phyloP scores from a whole-genome alignment of 2,329 filamentous ascomycete genomes.

The Sporothrix globosa region DNA sequence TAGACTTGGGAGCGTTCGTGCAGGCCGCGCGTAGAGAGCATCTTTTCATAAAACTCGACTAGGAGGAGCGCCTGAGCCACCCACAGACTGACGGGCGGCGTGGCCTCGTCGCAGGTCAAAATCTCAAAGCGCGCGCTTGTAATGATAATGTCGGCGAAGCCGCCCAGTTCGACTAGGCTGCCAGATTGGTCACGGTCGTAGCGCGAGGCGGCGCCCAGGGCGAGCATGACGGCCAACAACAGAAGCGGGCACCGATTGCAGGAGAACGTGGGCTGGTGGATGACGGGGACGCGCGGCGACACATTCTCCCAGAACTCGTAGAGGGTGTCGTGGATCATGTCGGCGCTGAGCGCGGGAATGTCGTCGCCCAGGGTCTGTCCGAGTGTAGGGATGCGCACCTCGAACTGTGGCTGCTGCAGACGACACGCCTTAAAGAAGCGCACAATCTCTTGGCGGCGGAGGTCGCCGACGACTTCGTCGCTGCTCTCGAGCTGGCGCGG shows the following conservation, averaged over 20 bases:
- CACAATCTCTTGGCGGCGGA: constrained; percentile 52
- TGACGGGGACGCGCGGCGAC: constrained; percentile 81
- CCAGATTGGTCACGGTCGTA: constrained; percentile 63
- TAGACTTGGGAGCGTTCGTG: constrained; percentile 91
- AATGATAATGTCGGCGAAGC: constrained; percentile 64
- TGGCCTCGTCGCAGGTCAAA: constrained; percentile 77
- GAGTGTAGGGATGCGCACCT: constrained; percentile 43
- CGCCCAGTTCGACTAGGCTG: constrained; percentile 52
- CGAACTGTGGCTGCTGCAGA: constrained; percentile 49
- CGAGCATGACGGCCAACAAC: constrained; percentile 78
- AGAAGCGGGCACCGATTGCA: constrained; percentile 77
- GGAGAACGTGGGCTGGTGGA: constrained; percentile 86
- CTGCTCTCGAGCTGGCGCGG: constrained; percentile 46
- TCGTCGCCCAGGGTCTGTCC: constrained; percentile 50
- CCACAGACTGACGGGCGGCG: constrained; percentile 83
- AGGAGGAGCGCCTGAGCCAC: constrained; percentile 83
- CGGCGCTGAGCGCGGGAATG: constrained; percentile 62
- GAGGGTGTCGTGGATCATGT: constrained; percentile 83
- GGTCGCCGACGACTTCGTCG: constrained; percentile 52
- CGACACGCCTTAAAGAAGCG: constrained; percentile 50
- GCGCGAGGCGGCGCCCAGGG: constrained; percentile 79
- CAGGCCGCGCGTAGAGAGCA: constrained; percentile 78
- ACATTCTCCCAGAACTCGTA: constrained; percentile 87
- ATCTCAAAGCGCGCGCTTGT: constrained; percentile 79
- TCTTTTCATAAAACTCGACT: constrained; percentile 88